Base-by-base conservation (phyloP, 352 stramenopile genomes). In the Phytophthora palmivora region DNA sequence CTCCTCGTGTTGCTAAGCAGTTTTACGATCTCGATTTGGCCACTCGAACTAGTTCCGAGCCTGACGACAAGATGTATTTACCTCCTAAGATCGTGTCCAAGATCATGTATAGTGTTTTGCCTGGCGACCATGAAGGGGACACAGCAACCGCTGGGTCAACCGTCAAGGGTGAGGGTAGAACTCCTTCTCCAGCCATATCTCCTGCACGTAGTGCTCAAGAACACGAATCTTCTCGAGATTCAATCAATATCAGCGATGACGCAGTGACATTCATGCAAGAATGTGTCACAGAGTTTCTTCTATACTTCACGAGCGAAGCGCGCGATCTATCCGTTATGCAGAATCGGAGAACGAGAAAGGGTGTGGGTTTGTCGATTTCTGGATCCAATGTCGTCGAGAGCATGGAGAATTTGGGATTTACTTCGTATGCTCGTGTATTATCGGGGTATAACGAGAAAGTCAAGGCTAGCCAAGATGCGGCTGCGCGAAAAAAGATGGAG, bases 221-320 rank as follows among this genome's bases (percentile, higher is more conserved):
- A 11, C 28, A 52, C 5, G 58, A 64, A 21, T 41, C 38, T 33
- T 43, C 26, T 42, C 15, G 42, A 19, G 54, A 72, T 10, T 63
- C 74, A 15, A 71, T 94, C 55, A 89, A 84, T 46, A 88, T 95
- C 22, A 88, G 87, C 48, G 87, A 92, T n/a, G 82, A 89, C 21
- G 87, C 87, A 2, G 74, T 86, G 18, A 70, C 73, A 48, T 82
- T 94, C 30, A 89, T 95, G 79, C 87, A 95, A 53, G 87, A 95
- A 55, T 95, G 87, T 19, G 83, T 88, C 37, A 94, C 82, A 0
- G 87, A 95, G 68, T 95, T 95, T 47, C 52, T 95, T 11, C 45
- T 95, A 34, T 95, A 88, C 34, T 70, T 94, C 30, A 92, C 83
- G 30, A 95, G 87, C 48, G 87, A 95, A 52, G 79, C 84, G 1